Evolutionary conservation across 805 yeast species (phyloP), one percentile per base, ranked within the genome.

Genomic region (Spathaspora passalidarum): DNA sequence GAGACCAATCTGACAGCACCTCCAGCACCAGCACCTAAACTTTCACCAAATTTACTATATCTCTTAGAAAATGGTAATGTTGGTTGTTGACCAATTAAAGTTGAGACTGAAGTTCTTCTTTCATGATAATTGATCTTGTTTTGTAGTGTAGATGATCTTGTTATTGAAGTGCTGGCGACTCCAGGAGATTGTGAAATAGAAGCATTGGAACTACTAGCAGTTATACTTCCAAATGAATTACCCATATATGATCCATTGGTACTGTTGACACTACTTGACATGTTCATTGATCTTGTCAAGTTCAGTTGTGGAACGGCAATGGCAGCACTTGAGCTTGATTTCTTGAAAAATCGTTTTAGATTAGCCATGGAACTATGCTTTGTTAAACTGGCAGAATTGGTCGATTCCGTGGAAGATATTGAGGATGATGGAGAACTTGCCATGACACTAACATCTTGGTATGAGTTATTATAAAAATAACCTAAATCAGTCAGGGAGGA

Each of bases 11-110:
- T 75, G n/a, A 87, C 96, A 1, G 90, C 80, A 5, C 96, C 96
- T 41, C 95, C 96, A 10, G 94, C 96, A 46, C 96, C 96, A 1
- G 89, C 81, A 14, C 96, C 96, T 40, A 87, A 63, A 47, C 83
- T 76, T 59, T 84, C 84, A 42, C 92, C 91, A 50, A 84, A 62
- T 52, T 80, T 83, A 46, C 92, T 88, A 60, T 86, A 87, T 56
- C 86, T 82, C 48, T 66, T 67, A 35, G 65, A 54, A 51, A 61
- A 58, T 40, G 72, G 65, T 46, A 65, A 50, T 47, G 56, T 52
- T 51, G 63, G 59, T 42, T 52, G 57, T 32, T 49, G 43, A 13
- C 42, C 17, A 19, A 64, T 49, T 5, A 63, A 40, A 2, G 61
- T 59, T 49, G 63, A 63, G 23, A 67, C 73, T 2, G 72, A 68